Base-by-base conservation (phyloP, 148 eudicot species). In the Fagopyrum homotropicum region DNA sequence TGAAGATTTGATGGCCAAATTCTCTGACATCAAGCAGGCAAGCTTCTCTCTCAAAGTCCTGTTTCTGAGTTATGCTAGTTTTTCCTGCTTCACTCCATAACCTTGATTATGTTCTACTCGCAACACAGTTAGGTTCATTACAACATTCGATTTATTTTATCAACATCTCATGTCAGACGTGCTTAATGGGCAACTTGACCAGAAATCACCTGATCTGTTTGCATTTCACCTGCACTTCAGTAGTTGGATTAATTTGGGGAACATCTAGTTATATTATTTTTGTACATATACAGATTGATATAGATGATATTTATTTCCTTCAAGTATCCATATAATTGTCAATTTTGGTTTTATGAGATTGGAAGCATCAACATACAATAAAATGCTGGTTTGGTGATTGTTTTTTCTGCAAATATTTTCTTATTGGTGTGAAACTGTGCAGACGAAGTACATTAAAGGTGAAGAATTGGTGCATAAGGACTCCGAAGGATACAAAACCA, bases 21-120 rank as follows among this genome's bases (percentile, higher is more conserved):
- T 93, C 72, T 84, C 89, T 71, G 89, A 82, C 60, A 85, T 93
- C 79, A 74, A 81, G 57, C 98, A 93, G 97, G 98, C 75, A 83
- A 78, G 76, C 45, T 1, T 74, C 63, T 8, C 76, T 56, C 66
- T 74, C 61, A 1, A 43, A 12, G 6, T 73, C 64, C 22, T 74
- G 10, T 43, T 56, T 51, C 59, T 8, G 7, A 12, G 64, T 72
- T 10, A 4, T 48, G 47, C 12, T 35, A 2, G 26, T 22, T 22
- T 22, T 22, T 22, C 26, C 26, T 22, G 26, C 26, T 22, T 22
- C 26, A 22, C 26, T 22, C 26, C 26, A 22, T 22, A 22, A 22
- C 26, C 26, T 22, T 22, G 26, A 22, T 22, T 22, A 22, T 22
- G 26, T 0, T 22, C 26, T 22, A 22, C 26, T 22, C 26, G 26